A percentile compares a stretch with the other conserved stretches of the same genome.
phyloP scores from a whole-genome alignment of 2,329 filamentous ascomycete species.

The Curvularia sp. region DNA sequence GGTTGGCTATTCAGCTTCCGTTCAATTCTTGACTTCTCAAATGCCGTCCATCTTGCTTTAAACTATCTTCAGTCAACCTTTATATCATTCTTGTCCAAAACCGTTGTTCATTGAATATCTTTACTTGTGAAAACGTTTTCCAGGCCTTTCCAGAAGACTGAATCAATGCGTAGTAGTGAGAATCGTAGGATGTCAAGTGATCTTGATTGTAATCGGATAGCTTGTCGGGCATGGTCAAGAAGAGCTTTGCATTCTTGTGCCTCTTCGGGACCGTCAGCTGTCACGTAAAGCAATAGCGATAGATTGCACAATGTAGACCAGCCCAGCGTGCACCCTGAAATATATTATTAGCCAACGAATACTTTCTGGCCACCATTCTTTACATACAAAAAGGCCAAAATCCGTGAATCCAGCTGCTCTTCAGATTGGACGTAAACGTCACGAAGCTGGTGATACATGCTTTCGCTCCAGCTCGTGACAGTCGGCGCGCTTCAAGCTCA shows the following conservation, averaged over 20 bases:
- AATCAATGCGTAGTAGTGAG: constrained; percentile 1
- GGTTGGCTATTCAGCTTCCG: neutral
- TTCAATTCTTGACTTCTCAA: neutral
- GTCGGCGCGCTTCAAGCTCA: constrained; percentile 5
- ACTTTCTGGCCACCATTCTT: too few species aligned
- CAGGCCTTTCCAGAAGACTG: constrained; percentile 3
- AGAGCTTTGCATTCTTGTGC: constrained; percentile 1
- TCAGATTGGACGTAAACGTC: neutral
- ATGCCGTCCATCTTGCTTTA: neutral
- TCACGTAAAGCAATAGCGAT: constrained; percentile 1
- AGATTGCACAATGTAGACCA: constrained; percentile 5
- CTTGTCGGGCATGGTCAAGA: neutral
- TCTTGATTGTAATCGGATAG: constrained; percentile 1
- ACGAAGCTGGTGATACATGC: neutral
- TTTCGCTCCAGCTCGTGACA: constrained; percentile 5
- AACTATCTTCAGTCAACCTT: neutral
- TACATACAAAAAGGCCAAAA: constrained; percentile 8
- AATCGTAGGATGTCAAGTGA: neutral
- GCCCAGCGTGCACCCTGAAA: neutral
- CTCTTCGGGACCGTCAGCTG: constrained; percentile 5
- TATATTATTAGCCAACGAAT: neutral
- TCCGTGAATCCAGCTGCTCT: constrained; percentile 4
- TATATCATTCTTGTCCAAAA: neutral
- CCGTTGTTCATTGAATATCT: neutral
- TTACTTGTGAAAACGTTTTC: neutral